A percentile compares a stretch with the other conserved stretches of the same genome.
Conservation (phyloP, 306 rosid species). For the Cucurbita ficifolia region DNA sequence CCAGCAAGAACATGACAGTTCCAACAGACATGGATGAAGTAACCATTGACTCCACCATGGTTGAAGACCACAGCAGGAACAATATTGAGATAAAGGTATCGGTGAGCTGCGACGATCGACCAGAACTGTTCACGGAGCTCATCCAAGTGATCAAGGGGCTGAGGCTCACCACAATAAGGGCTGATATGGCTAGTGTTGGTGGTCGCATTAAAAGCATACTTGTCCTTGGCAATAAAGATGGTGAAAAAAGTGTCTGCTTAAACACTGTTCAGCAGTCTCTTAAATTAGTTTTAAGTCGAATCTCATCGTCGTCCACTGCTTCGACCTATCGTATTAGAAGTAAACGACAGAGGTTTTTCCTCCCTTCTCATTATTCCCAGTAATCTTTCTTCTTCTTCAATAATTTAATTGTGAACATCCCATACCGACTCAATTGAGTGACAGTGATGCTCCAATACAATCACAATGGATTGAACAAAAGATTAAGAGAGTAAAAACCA, state of each 20-base stretch:
- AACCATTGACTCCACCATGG: conserved; percentile 32
- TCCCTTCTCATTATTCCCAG: conserved; percentile 43
- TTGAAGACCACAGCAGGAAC: conserved; percentile 11
- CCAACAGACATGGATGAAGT: conserved; percentile 80
- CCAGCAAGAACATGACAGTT: conserved; percentile 35
- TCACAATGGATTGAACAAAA: background rate
- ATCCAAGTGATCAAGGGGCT: conserved; percentile 56
- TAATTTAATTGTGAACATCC: background rate
- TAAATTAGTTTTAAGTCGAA: conserved; percentile 40
- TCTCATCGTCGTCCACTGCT: conserved; percentile 36
- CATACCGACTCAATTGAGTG: background rate
- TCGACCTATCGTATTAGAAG: conserved; percentile 57
- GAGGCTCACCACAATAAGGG: conserved; percentile 56
- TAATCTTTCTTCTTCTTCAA: conserved; percentile 6
- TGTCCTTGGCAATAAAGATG: conserved; percentile 54
- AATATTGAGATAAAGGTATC: conserved; percentile 49
- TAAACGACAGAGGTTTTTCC: conserved; percentile 93
- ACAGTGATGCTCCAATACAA: background rate
- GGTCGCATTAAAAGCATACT: conserved; percentile 73
- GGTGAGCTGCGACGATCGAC: conserved; percentile 80
- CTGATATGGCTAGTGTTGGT: conserved; percentile 73
- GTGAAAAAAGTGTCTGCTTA: conserved; percentile 37
- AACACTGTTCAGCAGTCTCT: conserved; percentile 64
- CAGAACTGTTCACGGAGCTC: conserved; percentile 76
- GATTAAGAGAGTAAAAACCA: background rate